phyloP scores from a whole-genome alignment of 2,329 filamentous ascomycete genomes.

The Eurotiales sp. region DNA sequence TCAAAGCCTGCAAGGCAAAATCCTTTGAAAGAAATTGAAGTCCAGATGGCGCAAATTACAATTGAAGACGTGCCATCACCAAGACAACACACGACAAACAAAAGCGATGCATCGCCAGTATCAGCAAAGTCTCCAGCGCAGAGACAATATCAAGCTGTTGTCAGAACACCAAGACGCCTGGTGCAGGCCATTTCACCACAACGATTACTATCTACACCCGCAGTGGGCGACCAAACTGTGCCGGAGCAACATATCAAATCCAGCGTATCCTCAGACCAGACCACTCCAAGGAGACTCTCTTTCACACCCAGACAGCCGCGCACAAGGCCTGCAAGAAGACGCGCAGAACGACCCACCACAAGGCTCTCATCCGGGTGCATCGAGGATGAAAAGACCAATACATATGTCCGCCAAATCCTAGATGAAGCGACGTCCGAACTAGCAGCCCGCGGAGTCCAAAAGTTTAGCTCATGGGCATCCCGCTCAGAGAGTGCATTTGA shows the following conservation, averaged over 20 bases:
- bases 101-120: not conserved
- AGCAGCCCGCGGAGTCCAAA: conserved; percentile 35
- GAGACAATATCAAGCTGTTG: not conserved
- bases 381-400: conserved; percentile 29
- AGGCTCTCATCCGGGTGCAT: conserved; percentile 32
- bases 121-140: not conserved
- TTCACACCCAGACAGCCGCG: conserved; percentile 15
- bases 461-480: conserved; percentile 37
- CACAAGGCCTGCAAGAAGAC: conserved; percentile 10
- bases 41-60: conserved; percentile 26
- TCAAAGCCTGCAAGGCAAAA: conserved; percentile 21
- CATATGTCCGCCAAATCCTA: conserved; percentile 36
- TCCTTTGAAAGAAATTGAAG: conserved; percentile 17
- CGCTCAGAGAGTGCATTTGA: conserved; percentile 37
- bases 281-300: conserved; percentile 11
- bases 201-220: not conserved
- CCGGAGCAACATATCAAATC: no score
- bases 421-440: conserved; percentile 34
- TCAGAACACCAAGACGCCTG: conserved; percentile 1
- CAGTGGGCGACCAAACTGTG: not conserved
- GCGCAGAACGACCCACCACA: conserved; percentile 17
- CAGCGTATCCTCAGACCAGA: not conserved
- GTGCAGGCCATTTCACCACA: not conserved
- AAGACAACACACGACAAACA: not conserved
- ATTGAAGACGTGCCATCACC: conserved; percentile 15